These are phyloP conservation scores for Penicillium silybi DNA, from an alignment of 495 filamentous ascomycete species.

Conservation along the genomic window DNA sequence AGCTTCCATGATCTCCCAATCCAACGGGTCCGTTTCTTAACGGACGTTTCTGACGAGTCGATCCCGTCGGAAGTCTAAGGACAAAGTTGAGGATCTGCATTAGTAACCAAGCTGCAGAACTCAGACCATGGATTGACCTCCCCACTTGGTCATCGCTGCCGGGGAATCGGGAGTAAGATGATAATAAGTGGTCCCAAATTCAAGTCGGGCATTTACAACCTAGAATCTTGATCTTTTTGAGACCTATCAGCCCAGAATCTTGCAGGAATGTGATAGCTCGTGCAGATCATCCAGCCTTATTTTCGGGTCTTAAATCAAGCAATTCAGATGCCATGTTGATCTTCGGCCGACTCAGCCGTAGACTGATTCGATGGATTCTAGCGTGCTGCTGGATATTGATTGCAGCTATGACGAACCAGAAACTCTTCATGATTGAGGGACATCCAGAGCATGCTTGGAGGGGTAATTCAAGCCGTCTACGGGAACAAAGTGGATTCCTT, in stretches of 20 bases:
- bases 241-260: background rate
- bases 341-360: background rate
- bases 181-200: background rate
- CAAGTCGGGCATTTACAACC: background rate
- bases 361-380: background rate
- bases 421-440: background rate
- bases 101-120: background rate
- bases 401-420: background rate
- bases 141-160: background rate
- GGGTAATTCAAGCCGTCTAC: background rate
- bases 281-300: constrained; percentile 1
- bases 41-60: too few relatives aligned
- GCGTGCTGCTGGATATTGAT: background rate
- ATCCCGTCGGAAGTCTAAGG: too few relatives aligned
- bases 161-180: too few relatives aligned
- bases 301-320: background rate
- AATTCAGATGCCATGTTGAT: background rate
- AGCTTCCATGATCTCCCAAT: too few relatives aligned
- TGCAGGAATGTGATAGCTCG: background rate
- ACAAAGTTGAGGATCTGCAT: too few relatives aligned
- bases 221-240: background rate
- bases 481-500: too few relatives aligned
- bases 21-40: too few relatives aligned
- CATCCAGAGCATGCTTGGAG: background rate
- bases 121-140: background rate